Conservation (phyloP, 352 stramenopile genomes). For the Phytophthora hibernalis region DNA sequence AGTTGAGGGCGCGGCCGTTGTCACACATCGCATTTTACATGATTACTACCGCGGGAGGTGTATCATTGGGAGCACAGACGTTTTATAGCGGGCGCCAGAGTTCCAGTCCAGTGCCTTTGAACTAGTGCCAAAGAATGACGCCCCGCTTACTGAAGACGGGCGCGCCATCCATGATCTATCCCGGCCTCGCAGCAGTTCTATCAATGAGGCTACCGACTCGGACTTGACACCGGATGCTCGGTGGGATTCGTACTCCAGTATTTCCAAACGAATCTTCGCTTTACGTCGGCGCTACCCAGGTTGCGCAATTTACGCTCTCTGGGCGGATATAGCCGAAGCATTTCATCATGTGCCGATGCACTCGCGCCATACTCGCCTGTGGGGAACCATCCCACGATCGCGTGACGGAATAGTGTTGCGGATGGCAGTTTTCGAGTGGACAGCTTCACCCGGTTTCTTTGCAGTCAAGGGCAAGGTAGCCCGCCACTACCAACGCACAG, state of each 20-base stretch:
- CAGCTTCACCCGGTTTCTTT: conserved; percentile 8
- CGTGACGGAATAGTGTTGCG: neutral
- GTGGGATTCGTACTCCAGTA: neutral
- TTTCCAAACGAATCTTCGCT: neutral
- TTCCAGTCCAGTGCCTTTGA: conserved; percentile 6
- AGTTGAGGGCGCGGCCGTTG: neutral
- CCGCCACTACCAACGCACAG: too few species aligned
- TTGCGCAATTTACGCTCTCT: neutral
- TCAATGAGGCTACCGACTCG: conserved; percentile 5
- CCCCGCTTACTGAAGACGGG: neutral
- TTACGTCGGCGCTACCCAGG: conserved; percentile 1
- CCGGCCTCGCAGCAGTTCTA: neutral
- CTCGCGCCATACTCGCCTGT: too few species aligned
- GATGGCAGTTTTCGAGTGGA: conserved; percentile 8
- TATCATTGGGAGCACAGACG: neutral
- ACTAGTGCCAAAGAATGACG: conserved; percentile 7
- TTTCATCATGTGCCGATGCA: conserved; percentile 1
- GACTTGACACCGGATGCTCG: neutral
- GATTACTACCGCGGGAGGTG: neutral
- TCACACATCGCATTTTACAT: neutral
- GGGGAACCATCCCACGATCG: conserved; percentile 2
- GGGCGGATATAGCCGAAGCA: conserved; percentile 1
- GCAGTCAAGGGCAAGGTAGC: conserved; percentile 3
- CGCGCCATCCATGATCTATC: conserved; percentile 4
- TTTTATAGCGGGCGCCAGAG: neutral